Evolutionary conservation across 805 yeast species (phyloP), one percentile per base, ranked within the genome.

Genomic region (Candida bentonensis): DNA sequence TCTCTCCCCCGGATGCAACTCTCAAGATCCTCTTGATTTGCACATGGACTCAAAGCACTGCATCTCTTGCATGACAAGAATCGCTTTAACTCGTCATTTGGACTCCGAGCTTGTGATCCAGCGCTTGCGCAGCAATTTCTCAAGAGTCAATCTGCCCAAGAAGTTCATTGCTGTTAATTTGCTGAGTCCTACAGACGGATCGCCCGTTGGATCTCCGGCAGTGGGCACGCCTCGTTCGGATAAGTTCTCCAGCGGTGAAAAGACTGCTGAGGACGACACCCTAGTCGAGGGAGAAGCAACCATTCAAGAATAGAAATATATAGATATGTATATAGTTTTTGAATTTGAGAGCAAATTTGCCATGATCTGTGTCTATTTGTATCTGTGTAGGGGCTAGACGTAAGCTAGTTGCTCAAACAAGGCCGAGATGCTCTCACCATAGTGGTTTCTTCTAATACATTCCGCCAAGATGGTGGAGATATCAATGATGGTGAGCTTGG

Each of bases 1-100:
- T n/a, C 70, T 92, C 53, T 83, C 96, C 3, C 97, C 98, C 1
- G 99, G 99, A 20, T 92, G 98, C 63, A 96, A 92, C 64, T 88
- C 97, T 0, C 95, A 87, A 56, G 95, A 89, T 62, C 98, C 99
- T 22, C 70, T 92, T 51, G 99, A 92, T 64, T 95, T 94, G 40
- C 96, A 89, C 62, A 70, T 92, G 41, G 98, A 92, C 64, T 89
- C 86, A 40, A 88, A 86, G 59, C 99, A 92, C 64, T 89, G 92
- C 63, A 92, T 92, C 50, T 88, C 96, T 22, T 89, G 96, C 58
- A 92, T 92, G 53, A 94, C 96, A 41, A 77, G 92, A 55, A 77
- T 87, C 44, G 79, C 85, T 46, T 70, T 92, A 54, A 92, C 98
- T 0, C 78, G 95, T 59, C 96, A 92, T 63, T 69, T 92, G 60